Conservation (phyloP, 495 filamentous ascomycete species). For the Cetradonia linearis region DNA sequence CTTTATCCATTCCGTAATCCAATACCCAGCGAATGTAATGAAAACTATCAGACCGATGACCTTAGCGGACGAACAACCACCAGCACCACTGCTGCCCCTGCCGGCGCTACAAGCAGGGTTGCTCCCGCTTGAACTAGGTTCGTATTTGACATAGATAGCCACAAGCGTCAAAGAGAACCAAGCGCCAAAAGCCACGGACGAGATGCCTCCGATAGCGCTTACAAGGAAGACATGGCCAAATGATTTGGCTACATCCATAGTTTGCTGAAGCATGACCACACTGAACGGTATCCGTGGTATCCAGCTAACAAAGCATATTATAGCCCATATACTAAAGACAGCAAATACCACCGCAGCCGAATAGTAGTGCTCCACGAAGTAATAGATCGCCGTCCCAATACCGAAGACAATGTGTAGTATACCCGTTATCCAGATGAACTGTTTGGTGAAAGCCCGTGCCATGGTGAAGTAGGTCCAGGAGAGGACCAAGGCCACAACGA, state of each 20-base stretch:
- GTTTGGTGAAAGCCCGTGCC: slow-evolving; percentile 74
- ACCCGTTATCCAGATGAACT: slow-evolving; percentile 80
- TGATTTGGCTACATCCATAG: slow-evolving; percentile 72
- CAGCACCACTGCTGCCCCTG: slow-evolving; percentile 34
- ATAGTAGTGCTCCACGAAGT: slow-evolving; percentile 57
- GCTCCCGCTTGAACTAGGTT: slow-evolving; percentile 40
- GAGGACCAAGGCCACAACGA: slow-evolving; percentile 59
- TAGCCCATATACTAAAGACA: slow-evolving; percentile 66
- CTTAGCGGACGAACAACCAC: slow-evolving; percentile 62
- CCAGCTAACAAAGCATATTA: slow-evolving; percentile 75
- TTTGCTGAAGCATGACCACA: slow-evolving; percentile 77
- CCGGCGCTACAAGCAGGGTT: slow-evolving; percentile 52
- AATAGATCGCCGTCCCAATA: slow-evolving; percentile 58
- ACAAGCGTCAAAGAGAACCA: slow-evolving; percentile 53
- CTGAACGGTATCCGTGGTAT: slow-evolving; percentile 81
- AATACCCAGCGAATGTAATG: slow-evolving; percentile 82
- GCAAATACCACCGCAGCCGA: slow-evolving; percentile 80
- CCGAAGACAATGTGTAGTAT: slow-evolving; percentile 59
- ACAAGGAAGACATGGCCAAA: slow-evolving; percentile 83
- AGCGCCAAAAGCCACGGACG: slow-evolving; percentile 61
- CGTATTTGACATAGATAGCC: slow-evolving; percentile 68
- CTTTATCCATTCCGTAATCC: slow-evolving; percentile 86
- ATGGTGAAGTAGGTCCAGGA: slow-evolving; percentile 67
- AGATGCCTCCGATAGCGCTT: slow-evolving; percentile 65
- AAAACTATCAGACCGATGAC: slow-evolving; percentile 80